Base-by-base conservation (phyloP, 208 protist species). In the Trypanosoma scelopori region DNA sequence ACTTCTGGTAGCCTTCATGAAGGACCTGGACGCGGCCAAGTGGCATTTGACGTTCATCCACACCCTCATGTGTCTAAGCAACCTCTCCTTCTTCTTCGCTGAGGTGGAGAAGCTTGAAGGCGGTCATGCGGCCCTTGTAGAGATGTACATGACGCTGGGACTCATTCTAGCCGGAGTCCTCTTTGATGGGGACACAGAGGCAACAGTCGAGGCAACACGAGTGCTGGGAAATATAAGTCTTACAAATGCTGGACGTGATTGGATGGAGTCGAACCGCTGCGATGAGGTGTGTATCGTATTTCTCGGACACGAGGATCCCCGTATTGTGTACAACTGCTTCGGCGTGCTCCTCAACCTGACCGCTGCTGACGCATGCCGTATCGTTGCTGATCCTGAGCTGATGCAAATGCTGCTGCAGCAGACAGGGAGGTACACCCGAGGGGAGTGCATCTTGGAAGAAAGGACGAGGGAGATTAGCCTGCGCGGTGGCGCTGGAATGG, bases 261-360 rank as follows among this genome's bases (percentile, higher is more conserved):
- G 87, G 85, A 86, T 93, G 74, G 84, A 93, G 71, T 65, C 55
- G 6, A 87, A 91, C 56, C 59, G 56, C 1, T 93, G 87, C 55
- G 87, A 93, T 69, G 87, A 93, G 74, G 82, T 93, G n/a, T 55
- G 81, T 16, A 72, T 90, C 13, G 55, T 93, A 12, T 91, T 93
- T 60, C 75, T 89, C 35, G 84, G 83, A 1, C 87, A 93, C 57
- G 84, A 91, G 60, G 87, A 93, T 62, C 74, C 86, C 18, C 84
- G 87, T 22, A 63, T 93, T 41, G 84, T 87, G 47, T 93, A 91
- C 69, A 91, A 91, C 76, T 91, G 82, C 64, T 89, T 85, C 58
- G 87, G 87, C 23, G 65, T 91, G 11, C 39, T 93, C 45, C 80
- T 93, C 4, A 93, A 93, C 71, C 65, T 93, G 27, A 91, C 80